Conservation (phyloP, 495 filamentous ascomycete species). For the Neurospora tetraspora region DNA sequence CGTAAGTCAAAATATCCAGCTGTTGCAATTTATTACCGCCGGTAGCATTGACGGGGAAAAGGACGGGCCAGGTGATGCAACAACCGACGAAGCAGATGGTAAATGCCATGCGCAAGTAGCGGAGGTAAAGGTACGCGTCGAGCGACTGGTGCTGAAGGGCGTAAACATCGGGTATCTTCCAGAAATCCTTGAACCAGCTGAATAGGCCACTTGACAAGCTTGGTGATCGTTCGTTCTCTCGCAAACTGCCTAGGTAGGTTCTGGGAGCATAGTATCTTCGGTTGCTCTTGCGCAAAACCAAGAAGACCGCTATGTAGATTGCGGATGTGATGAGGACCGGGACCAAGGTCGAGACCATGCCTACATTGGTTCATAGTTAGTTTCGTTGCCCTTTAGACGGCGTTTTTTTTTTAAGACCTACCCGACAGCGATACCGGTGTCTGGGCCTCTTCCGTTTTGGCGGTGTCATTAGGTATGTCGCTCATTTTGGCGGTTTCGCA, state of each 20-base stretch:
- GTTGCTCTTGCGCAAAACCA: constrained; percentile 63
- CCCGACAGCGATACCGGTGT: constrained; percentile 17
- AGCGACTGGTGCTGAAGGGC: constrained; percentile 83
- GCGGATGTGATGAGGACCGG: constrained; percentile 56
- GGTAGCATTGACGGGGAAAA: constrained; percentile 81
- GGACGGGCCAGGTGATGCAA: constrained; percentile 71
- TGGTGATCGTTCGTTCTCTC: constrained; percentile 58
- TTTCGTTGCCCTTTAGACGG: background rate
- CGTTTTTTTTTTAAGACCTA: constrained; percentile 6
- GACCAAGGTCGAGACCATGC: constrained; percentile 60
- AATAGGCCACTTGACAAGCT: constrained; percentile 56
- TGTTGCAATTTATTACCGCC: constrained; percentile 56
- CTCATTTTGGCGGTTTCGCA: constrained; percentile 14
- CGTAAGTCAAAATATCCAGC: constrained; percentile 69
- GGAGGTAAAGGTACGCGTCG: constrained; percentile 79
- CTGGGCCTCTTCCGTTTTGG: background rate
- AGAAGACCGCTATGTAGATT: constrained; percentile 60
- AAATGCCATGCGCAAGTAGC: constrained; percentile 67
- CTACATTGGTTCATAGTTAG: constrained; percentile 8
- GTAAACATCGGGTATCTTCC: constrained; percentile 70
- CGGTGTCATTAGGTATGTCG: background rate
- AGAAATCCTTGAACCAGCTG: constrained; percentile 69
- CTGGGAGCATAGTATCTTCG: constrained; percentile 77
- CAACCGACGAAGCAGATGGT: constrained; percentile 71
- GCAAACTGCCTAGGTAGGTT: constrained; percentile 71